These are phyloP conservation scores for Whalleya microplaca DNA, from an alignment of 2,329 filamentous ascomycete genomes.

Conservation along the genomic window DNA sequence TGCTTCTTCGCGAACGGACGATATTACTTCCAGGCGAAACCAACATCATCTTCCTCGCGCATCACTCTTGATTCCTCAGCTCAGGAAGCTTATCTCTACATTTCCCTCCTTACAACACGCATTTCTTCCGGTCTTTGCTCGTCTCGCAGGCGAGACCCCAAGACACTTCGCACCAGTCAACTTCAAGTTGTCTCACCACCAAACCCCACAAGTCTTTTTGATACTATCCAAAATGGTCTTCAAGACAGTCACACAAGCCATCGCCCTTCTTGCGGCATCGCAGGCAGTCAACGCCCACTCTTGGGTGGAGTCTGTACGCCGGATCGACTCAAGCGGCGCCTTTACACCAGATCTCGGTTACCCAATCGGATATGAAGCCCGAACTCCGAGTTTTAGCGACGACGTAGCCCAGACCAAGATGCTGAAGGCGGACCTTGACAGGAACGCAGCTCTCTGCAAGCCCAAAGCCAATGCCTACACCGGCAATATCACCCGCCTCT, in stretches of 20 bases:
- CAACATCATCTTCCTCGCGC: slow-evolving; percentile 1
- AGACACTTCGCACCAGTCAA: slow-evolving; percentile 9
- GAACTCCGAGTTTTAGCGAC: slow-evolving; percentile 62
- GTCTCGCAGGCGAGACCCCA: slow-evolving; percentile 31
- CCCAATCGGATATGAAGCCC: slow-evolving; percentile 69
- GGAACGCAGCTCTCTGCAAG: slow-evolving; percentile 60
- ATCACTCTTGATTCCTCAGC: neutral
- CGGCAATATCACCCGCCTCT: slow-evolving; percentile 59
- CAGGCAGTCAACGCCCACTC: slow-evolving; percentile 62
- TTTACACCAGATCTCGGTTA: slow-evolving; percentile 75
- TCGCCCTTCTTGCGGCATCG: slow-evolving; percentile 38
- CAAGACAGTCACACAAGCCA: slow-evolving; percentile 18
- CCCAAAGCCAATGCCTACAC: slow-evolving; percentile 60
- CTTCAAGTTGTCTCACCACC: slow-evolving; percentile 10
- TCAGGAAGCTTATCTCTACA: slow-evolving; percentile 1
- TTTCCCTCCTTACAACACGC: slow-evolving; percentile 2
- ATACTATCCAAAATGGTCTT: slow-evolving; percentile 22
- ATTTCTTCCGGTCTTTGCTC: slow-evolving; percentile 4
- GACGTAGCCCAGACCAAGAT: slow-evolving; percentile 63
- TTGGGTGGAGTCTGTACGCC: slow-evolving; percentile 79
- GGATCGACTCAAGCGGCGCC: slow-evolving; percentile 73
- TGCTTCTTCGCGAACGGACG: slow-evolving; percentile 7
- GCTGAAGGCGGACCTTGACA: slow-evolving; percentile 52
- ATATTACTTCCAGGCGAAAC: neutral
- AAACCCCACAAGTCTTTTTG: neutral